A percentile compares a stretch with the other conserved stretches of the same genome.
phyloP scores from a whole-genome alignment of 495 filamentous ascomycete genomes.

The Cenococcum geophilum region DNA sequence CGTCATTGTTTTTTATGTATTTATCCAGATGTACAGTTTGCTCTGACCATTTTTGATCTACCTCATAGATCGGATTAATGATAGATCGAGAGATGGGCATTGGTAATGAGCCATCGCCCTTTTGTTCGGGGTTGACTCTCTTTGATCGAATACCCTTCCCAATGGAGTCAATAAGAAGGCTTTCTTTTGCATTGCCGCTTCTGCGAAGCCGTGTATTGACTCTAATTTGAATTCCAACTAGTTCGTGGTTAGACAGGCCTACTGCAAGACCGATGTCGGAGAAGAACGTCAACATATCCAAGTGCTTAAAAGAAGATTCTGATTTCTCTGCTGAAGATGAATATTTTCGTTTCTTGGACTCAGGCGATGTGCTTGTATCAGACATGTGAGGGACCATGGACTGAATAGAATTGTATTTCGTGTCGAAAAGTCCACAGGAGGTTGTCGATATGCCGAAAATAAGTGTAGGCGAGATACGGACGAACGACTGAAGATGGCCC shows the following conservation, averaged over 20 bases:
- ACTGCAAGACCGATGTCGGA: conserved; percentile 32
- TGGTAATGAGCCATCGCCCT: neutral
- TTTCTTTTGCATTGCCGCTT: conserved; percentile 8
- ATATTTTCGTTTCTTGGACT: conserved; percentile 31
- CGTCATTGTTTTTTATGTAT: conserved; percentile 42
- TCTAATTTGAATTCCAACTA: conserved; percentile 34
- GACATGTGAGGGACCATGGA: conserved; percentile 15
- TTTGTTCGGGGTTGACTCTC: neutral
- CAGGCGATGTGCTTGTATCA: neutral
- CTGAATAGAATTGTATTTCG: conserved; percentile 36
- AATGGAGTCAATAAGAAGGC: conserved; percentile 34
- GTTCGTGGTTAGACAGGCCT: conserved; percentile 26
- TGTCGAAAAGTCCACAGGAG: conserved; percentile 36
- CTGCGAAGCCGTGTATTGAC: conserved; percentile 21
- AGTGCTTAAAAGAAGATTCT: neutral
- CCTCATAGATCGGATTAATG: conserved; percentile 56
- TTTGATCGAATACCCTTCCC: conserved; percentile 28
- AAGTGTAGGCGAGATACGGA: conserved; percentile 39
- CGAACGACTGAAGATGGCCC: conserved; percentile 35
- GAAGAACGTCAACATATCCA: conserved; percentile 26
- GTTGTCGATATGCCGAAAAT: conserved; percentile 26
- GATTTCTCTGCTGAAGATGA: neutral
- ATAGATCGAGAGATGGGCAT: neutral
- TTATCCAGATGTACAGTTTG: conserved; percentile 40
- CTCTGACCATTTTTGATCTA: conserved; percentile 23